phyloP scores from a whole-genome alignment of 2,329 filamentous ascomycete genomes.

The Teratosphaeria zuluensis region DNA sequence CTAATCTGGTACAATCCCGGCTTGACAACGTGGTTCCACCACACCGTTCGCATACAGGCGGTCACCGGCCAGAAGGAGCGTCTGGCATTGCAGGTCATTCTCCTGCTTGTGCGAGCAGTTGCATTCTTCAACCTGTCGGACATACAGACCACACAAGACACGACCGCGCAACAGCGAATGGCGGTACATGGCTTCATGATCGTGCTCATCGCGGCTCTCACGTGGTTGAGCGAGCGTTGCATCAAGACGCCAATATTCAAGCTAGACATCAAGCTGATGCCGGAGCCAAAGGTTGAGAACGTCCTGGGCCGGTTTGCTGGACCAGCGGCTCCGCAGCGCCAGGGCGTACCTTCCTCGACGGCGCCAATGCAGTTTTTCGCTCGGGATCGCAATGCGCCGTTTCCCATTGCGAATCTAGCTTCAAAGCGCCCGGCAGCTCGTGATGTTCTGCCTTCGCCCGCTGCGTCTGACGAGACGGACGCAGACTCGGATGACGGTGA shows the following conservation, averaged over 20 bases:
- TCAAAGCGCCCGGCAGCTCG: constrained; percentile 9
- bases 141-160: constrained; percentile 3
- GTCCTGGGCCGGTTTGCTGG: constrained; percentile 19
- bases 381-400: constrained; percentile 18
- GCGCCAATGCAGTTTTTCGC: constrained; percentile 19
- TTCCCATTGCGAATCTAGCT: constrained; percentile 28
- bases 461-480: constrained; percentile 14
- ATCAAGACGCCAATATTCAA: constrained; percentile 20
- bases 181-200: constrained; percentile 48
- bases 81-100: constrained; percentile 55
- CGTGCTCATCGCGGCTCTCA: constrained; percentile 38
- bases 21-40: constrained; percentile 20
- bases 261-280: constrained; percentile 23
- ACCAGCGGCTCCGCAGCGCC: constrained; percentile 13
- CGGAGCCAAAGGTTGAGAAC: constrained; percentile 20
- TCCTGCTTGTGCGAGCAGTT: constrained; percentile 46
- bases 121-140: constrained; percentile 24
- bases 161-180: constrained; percentile 29
- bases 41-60: constrained; percentile 18
- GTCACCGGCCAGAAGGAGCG: constrained; percentile 45
- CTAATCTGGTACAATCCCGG: constrained; percentile 27
- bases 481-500: constrained; percentile 31
- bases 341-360: constrained; percentile 17
- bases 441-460: constrained; percentile 11
- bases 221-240: constrained; percentile 13